Conservation (phyloP, 1,284 basidiomycete genomes). For the Cryptococcus maquisensis region DNA sequence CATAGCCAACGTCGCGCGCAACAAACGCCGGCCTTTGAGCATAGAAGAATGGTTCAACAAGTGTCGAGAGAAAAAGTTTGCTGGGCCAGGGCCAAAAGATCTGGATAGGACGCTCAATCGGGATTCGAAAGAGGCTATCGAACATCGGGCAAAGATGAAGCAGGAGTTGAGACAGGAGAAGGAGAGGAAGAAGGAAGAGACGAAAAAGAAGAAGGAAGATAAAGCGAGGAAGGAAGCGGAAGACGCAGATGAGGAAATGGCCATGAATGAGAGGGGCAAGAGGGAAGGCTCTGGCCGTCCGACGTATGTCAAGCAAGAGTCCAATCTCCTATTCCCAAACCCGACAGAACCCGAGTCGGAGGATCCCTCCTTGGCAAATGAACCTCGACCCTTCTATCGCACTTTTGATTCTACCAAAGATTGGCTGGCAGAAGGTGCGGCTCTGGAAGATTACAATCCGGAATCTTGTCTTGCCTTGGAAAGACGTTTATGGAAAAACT, state of each 20-base stretch:
- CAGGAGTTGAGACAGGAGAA: constrained; percentile 20
- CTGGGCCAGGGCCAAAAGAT: constrained; percentile 39
- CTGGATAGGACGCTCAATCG: constrained; percentile 27
- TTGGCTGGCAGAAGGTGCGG: constrained; percentile 73
- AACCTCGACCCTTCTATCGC: no score
- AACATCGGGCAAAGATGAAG: constrained; percentile 16
- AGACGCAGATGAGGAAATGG: constrained; percentile 46
- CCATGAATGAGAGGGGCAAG: constrained; percentile 1
- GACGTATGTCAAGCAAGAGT: no score
- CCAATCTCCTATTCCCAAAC: no score
- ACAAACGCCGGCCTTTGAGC: constrained; percentile 62
- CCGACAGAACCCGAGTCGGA: no score
- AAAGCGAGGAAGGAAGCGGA: constrained; percentile 54
- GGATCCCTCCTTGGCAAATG: no score
- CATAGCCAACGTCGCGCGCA: constrained; percentile 87
- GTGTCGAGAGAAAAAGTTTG: constrained; percentile 51
- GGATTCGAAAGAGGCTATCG: constrained; percentile 37
- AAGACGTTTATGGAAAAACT: constrained; percentile 83
- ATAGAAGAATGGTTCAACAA: constrained; percentile 82
- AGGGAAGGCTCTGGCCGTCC: neutral
- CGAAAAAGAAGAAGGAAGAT: constrained; percentile 49
- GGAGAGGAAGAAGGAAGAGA: constrained; percentile 35
- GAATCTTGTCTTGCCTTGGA: constrained; percentile 86
- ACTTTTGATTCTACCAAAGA: constrained; percentile 63
- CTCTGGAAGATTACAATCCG: constrained; percentile 68